Evolutionary conservation across 192 early-diverging fungal genomes (phyloP).

Genomic region (Backusella circina): DNA sequence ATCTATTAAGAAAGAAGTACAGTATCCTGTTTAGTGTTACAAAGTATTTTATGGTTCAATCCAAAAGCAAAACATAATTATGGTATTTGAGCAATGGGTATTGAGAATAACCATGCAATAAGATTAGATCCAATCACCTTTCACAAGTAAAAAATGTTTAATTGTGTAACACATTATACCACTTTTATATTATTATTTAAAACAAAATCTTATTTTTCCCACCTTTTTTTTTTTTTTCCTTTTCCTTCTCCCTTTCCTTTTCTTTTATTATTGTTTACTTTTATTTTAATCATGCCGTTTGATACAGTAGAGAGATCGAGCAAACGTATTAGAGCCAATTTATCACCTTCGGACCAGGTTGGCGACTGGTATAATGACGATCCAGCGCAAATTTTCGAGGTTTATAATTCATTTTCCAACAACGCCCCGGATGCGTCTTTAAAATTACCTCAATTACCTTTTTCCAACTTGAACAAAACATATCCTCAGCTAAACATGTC

Average conservation of each 20-base stretch:
- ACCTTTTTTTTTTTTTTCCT: background rate
- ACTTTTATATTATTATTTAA: background rate
- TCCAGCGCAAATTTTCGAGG: constrained; percentile 8
- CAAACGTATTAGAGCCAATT: constrained; percentile 16
- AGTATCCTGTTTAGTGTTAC: background rate
- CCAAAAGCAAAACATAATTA: background rate
- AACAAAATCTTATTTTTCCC: background rate
- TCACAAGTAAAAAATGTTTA: background rate
- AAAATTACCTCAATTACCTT: background rate
- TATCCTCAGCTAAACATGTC: background rate
- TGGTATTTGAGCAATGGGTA: background rate
- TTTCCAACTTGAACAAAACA: background rate
- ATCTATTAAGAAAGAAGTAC: background rate
- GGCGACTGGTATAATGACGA: constrained; percentile 8
- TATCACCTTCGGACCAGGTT: background rate
- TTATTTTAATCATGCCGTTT: constrained; percentile 23
- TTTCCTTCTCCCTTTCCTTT: background rate
- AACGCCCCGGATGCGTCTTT: background rate
- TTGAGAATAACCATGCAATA: background rate
- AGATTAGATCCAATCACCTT: background rate
- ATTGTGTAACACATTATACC: background rate
- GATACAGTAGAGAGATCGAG: constrained; percentile 22
- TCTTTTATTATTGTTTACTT: background rate
- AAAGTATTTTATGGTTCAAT: background rate
- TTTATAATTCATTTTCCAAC: constrained; percentile 4